Base-by-base conservation (phyloP, 768 basidiomycete species). In the Lactarius hatsudake region DNA sequence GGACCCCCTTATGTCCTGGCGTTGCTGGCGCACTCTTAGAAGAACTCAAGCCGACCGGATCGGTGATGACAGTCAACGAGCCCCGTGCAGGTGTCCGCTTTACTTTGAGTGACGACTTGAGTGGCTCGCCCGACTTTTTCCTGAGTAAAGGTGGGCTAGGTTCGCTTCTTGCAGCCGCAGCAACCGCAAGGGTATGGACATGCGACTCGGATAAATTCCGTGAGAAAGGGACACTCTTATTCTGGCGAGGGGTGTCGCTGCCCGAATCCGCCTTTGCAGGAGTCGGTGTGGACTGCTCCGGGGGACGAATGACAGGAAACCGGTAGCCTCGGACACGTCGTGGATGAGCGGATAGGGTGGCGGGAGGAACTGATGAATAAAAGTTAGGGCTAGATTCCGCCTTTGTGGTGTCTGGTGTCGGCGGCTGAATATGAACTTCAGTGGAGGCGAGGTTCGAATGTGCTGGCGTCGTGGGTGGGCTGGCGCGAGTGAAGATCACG, bases 61-160 rank as follows among this genome's bases (percentile, higher is more conserved):
- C 74, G 30, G 86, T 85, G 71, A 87, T 74, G 60, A 89, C 81
- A 2, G 84, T 80, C 17, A 89, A 76, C 58, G 79, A 79, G 62
- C 80, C 81, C 63, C 81, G 78, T 59, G 82, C 76, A 51, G 69
- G 67, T 62, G 82, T 75, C 60, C 88, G 83, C 64, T 83, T 81
- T 30, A 85, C 80, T 79, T 97, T 98, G 71, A 98, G 83, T 2
- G 95, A 94, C 3, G 94, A 88, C 76, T 94, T 95, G 73, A 98
- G 86, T 5, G 92, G 87, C 78, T 97, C 92, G 43, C 96, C 96
- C 17, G 93, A 93, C 78, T 97, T 98, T 78, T 98, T 98, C 67
- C 94, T 87, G 40, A 93, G 80, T 61, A 90, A 43, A 13, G 43
- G 36, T 3, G 48, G 48, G 15, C 13, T 3, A n/a, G 42, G 38